Evolutionary conservation across 2,329 filamentous ascomycete species (phyloP).

Genomic region (Aspergillus sergii): DNA sequence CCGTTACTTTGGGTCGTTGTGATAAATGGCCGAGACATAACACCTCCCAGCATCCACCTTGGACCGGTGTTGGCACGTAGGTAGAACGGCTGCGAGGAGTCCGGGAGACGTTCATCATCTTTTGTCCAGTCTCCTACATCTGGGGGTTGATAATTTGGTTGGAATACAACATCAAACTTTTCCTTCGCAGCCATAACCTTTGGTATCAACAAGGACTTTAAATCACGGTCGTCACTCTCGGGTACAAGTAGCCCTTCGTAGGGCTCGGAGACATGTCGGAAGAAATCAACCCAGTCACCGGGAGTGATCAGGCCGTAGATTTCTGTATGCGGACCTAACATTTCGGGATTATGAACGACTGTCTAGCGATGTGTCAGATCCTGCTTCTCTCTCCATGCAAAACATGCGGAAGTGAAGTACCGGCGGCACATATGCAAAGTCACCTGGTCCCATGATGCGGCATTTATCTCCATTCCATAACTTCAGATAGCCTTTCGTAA

Average conservation of each 20-base stretch:
- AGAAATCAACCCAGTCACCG: constrained; percentile 64
- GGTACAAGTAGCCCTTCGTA: constrained; percentile 55
- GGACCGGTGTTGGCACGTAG: constrained; percentile 51
- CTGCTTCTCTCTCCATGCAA: neutral
- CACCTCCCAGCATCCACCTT: constrained; percentile 36
- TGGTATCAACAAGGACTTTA: constrained; percentile 54
- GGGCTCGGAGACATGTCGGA: constrained; percentile 58
- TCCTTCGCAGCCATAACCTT: constrained; percentile 60
- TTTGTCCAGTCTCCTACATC: constrained; percentile 34
- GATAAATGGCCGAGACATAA: constrained; percentile 49
- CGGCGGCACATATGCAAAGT: constrained; percentile 62
- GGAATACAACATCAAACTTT: constrained; percentile 59
- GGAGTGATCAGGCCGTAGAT: constrained; percentile 58
- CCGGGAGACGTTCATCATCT: constrained; percentile 28
- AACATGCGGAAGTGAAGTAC: constrained; percentile 36
- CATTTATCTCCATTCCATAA: constrained; percentile 62
- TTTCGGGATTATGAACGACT: constrained; percentile 59
- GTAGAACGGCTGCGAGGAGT: constrained; percentile 49
- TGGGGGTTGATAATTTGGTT: constrained; percentile 51
- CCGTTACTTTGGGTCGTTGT: constrained; percentile 51
- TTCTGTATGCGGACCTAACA: constrained; percentile 58
- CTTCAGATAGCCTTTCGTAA: constrained; percentile 58
- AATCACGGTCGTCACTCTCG: constrained; percentile 55
- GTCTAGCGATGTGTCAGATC: constrained; percentile 34
- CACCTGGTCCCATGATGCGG: constrained; percentile 56